phyloP scores from a whole-genome alignment of 805 yeast genomes.

The Zygosaccharomyces bisporus region DNA sequence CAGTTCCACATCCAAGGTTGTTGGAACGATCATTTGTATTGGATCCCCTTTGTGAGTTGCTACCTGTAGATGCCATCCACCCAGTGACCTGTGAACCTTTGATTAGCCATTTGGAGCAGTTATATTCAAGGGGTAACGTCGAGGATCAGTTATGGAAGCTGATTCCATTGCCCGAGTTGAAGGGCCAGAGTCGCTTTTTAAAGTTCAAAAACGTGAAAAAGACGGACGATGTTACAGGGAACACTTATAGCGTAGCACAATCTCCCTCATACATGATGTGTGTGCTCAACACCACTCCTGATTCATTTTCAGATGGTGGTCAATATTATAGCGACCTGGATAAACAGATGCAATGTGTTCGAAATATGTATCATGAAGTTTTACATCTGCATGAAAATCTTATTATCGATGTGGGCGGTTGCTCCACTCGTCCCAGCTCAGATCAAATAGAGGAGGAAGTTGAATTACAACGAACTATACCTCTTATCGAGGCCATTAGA shows the following conservation, averaged over 20 bases:
- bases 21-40: slow-evolving; percentile 86
- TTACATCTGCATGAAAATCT: slow-evolving; percentile 41
- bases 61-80: slow-evolving; percentile 62
- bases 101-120: slow-evolving; percentile 58
- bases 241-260: slow-evolving; percentile 30
- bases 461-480: slow-evolving; percentile 68
- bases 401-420: slow-evolving; percentile 90
- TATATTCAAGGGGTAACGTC: slow-evolving; percentile 46
- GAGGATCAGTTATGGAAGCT: slow-evolving; percentile 48
- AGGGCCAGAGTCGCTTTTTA: slow-evolving; percentile 26
- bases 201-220: slow-evolving; percentile 32
- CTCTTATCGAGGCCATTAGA: slow-evolving; percentile 62
- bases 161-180: slow-evolving; percentile 41
- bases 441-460: slow-evolving; percentile 55
- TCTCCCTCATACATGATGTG: slow-evolving; percentile 72
- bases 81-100: slow-evolving; percentile 86
- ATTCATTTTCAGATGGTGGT: slow-evolving; percentile 93
- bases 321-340: slow-evolving; percentile 34
- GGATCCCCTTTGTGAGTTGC: slow-evolving; percentile 79
- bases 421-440: slow-evolving; percentile 88
- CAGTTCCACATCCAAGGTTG: slow-evolving; percentile 85
- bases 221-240: slow-evolving; percentile 45
- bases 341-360: slow-evolving; percentile 45
- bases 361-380: slow-evolving; percentile 50
- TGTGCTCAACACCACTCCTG: slow-evolving; percentile 85